These are phyloP conservation scores for Cucumis hystrix DNA, from an alignment of 306 rosid genomes.

Conservation along the genomic window DNA sequence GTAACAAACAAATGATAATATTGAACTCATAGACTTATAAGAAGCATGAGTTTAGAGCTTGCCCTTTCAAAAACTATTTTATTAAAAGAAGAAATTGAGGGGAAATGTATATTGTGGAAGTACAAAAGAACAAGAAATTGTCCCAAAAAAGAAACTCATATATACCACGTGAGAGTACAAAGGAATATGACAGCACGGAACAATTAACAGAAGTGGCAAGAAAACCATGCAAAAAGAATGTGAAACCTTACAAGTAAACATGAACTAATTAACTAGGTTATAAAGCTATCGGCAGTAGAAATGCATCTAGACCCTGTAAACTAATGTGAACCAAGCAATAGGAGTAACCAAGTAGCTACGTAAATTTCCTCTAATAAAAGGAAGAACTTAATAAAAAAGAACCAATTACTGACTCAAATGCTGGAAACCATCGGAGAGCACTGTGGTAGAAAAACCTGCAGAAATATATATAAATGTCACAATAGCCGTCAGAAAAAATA, in stretches of 20 bases:
- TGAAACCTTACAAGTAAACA: background rate
- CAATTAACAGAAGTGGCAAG: background rate
- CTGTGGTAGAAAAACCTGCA: constrained; percentile 89
- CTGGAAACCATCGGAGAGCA: constrained; percentile 87
- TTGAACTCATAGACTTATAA: background rate
- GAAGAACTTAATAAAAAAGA: background rate
- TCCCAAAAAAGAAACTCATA: background rate
- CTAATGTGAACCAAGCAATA: background rate
- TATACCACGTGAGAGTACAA: background rate
- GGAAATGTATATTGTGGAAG: background rate
- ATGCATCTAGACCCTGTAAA: background rate
- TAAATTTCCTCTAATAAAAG: background rate
- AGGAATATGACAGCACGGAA: background rate
- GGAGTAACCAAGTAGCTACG: background rate
- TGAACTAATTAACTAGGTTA: background rate
- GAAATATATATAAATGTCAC: constrained; percentile 4
- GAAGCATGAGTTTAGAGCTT: background rate
- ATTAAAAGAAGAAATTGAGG: background rate
- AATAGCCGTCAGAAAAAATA: background rate
- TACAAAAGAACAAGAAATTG: background rate
- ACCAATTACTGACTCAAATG: constrained; percentile 51
- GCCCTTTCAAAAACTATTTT: background rate
- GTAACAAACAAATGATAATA: background rate
- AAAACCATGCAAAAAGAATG: background rate
- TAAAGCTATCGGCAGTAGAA: background rate